Evolutionary conservation across 805 yeast genomes (phyloP).

Genomic region (Hanseniaspora pseudoguilliermondii): DNA sequence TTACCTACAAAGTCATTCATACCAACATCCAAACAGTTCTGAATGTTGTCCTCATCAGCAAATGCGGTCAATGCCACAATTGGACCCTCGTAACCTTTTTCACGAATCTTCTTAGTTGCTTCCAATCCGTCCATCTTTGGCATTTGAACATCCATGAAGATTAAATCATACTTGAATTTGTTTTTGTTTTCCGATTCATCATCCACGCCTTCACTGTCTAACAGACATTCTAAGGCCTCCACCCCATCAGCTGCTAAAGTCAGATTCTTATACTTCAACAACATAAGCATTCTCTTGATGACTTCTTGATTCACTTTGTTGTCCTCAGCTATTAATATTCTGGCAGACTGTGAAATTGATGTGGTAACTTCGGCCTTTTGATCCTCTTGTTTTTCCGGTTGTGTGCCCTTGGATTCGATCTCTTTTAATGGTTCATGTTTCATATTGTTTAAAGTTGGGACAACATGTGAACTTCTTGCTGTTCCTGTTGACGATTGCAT

Average conservation of each 20-base stretch:
- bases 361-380: slow-evolving; percentile 17
- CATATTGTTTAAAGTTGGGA: slow-evolving; percentile 10
- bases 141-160: slow-evolving; percentile 97
- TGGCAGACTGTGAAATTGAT: slow-evolving; percentile 1
- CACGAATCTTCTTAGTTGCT: slow-evolving; percentile 67
- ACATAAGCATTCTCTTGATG: slow-evolving; percentile 68
- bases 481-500: slow-evolving; percentile 28
- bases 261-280: slow-evolving; percentile 66
- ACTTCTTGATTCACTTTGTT: slow-evolving; percentile 91
- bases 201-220: slow-evolving; percentile 26
- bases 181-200: slow-evolving; percentile 20
- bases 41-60: slow-evolving; percentile 83
- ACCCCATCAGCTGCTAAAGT: slow-evolving; percentile 81
- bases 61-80: slow-evolving; percentile 92
- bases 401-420: background rate
- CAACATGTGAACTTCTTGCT: slow-evolving; percentile 24
- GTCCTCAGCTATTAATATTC: slow-evolving; percentile 84
- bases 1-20: slow-evolving; percentile 86
- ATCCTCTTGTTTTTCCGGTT: background rate
- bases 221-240: slow-evolving; percentile 59
- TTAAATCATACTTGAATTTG: slow-evolving; percentile 43
- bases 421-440: background rate
- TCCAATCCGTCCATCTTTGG: slow-evolving; percentile 81
- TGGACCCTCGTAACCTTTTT: slow-evolving; percentile 51
- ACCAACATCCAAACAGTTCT: slow-evolving; percentile 76